Conservation (phyloP, 495 filamentous ascomycete species). For the Chaetomium cochliodes region DNA sequence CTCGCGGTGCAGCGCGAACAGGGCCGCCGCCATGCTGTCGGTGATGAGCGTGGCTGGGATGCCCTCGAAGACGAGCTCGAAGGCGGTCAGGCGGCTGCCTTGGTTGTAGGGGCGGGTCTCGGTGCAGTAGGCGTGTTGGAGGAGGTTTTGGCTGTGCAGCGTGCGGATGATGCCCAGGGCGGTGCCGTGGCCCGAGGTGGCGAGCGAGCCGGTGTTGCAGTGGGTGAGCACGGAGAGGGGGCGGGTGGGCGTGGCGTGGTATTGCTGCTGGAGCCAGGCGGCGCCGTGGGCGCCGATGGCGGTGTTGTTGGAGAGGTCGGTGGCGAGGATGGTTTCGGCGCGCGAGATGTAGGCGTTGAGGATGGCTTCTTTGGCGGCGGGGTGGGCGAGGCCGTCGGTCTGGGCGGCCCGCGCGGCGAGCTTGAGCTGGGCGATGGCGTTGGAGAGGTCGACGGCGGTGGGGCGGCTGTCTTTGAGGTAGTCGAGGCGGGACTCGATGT, state of each 20-base stretch:
- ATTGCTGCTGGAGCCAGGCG: slow-evolving; percentile 66
- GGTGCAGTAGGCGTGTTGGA: slow-evolving; percentile 87
- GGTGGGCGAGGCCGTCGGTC: slow-evolving; percentile 33
- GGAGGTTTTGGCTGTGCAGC: slow-evolving; percentile 59
- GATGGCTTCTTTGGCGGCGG: slow-evolving; percentile 47
- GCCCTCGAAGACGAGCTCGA: slow-evolving; percentile 87
- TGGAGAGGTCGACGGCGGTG: slow-evolving; percentile 90
- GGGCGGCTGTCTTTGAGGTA: slow-evolving; percentile 85
- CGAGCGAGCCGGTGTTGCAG: slow-evolving; percentile 97
- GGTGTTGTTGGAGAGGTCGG: slow-evolving; percentile 82
- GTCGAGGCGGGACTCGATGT: slow-evolving; percentile 71
- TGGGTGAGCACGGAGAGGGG: slow-evolving; percentile 80
- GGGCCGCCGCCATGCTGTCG: slow-evolving; percentile 90
- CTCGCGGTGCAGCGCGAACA: slow-evolving; percentile 61
- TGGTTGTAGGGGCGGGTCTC: slow-evolving; percentile 98
- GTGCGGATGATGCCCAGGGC: slow-evolving; percentile 90
- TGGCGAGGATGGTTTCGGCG: slow-evolving; percentile 85
- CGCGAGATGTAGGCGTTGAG: slow-evolving; percentile 65
- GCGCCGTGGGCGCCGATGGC: slow-evolving; percentile 80
- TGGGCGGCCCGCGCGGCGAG: slow-evolving; percentile 47
- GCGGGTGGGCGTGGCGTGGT: slow-evolving; percentile 41
- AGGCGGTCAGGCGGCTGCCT: slow-evolving; percentile 90
- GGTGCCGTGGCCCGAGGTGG: slow-evolving; percentile 94
- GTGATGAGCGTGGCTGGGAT: slow-evolving; percentile 94
- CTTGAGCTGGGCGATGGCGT: slow-evolving; percentile 81